Conservation (phyloP, 495 filamentous ascomycete species). For the Haplographium delicatum region DNA sequence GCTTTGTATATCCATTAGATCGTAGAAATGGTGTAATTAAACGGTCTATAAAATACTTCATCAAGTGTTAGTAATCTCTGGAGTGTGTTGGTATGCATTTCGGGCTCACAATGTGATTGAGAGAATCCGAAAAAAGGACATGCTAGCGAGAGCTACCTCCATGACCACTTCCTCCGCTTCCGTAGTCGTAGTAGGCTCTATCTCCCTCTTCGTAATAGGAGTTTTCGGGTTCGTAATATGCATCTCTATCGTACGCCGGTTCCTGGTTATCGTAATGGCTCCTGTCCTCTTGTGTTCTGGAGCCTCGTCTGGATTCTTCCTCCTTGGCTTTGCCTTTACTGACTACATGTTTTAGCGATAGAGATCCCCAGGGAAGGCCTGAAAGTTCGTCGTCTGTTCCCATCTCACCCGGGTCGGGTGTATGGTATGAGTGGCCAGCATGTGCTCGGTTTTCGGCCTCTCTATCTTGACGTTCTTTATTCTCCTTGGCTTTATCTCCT, state of each 20-base stretch:
- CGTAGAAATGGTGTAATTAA: conserved; percentile 1
- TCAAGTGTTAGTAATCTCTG: neutral
- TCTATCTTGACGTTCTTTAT: conserved; percentile 51
- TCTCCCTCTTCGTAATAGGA: conserved; percentile 25
- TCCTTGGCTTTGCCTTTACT: conserved; percentile 46
- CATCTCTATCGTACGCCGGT: conserved; percentile 15
- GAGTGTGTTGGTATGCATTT: neutral
- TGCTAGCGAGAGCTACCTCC: conserved; percentile 20
- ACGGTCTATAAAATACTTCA: neutral
- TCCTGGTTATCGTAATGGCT: conserved; percentile 14
- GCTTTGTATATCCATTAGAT: neutral
- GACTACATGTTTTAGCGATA: conserved; percentile 51
- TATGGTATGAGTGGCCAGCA: conserved; percentile 50
- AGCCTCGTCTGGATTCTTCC: conserved; percentile 29
- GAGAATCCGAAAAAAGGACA: neutral
- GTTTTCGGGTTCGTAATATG: conserved; percentile 20
- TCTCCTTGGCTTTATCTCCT: conserved; percentile 56
- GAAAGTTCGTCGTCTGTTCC: conserved; percentile 44
- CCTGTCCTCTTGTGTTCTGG: conserved; percentile 13
- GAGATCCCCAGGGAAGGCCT: conserved; percentile 59
- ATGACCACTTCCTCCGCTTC: conserved; percentile 22
- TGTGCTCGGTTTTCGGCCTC: conserved; percentile 50
- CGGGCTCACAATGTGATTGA: neutral
- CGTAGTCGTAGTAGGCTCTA: conserved; percentile 24
- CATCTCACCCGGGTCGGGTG: conserved; percentile 46